These are phyloP conservation scores for Casuarina cunninghamiana DNA, from an alignment of 306 rosid species.

Conservation along the genomic window DNA sequence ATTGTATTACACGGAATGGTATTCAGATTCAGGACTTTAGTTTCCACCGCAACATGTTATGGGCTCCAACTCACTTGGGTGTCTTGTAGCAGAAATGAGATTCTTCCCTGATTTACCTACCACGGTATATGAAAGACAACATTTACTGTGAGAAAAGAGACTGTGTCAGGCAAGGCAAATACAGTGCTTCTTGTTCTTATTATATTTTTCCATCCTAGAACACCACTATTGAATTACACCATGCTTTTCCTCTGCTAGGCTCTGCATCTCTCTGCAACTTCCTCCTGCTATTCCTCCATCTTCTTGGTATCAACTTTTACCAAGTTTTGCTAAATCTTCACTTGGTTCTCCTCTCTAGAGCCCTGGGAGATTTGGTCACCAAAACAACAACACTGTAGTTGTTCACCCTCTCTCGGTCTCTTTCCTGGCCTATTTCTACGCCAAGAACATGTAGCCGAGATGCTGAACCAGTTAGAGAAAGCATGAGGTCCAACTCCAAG, in stretches of 20 bases:
- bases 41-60: constrained; percentile 22
- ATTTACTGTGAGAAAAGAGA: constrained; percentile 15
- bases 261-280: constrained; percentile 26
- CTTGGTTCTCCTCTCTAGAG: neutral
- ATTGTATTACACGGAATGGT: too few relatives aligned
- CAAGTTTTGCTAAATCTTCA: neutral
- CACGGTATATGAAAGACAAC: constrained; percentile 8
- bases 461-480: constrained; percentile 35
- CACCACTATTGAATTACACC: constrained; percentile 30
- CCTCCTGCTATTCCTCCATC: constrained; percentile 15
- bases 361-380: constrained; percentile 56
- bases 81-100: constrained; percentile 46
- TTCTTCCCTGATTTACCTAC: constrained; percentile 31
- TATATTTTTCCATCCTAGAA: constrained; percentile 22
- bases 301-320: neutral
- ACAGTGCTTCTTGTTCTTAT: constrained; percentile 21
- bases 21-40: neutral
- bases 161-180: constrained; percentile 30
- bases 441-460: constrained; percentile 44
- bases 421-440: constrained; percentile 41
- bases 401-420: constrained; percentile 54
- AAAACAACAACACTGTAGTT: constrained; percentile 49
- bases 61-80: constrained; percentile 52
- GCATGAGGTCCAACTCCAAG: constrained; percentile 36
- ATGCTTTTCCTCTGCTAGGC: constrained; percentile 27